Evolutionary conservation across 139 green algal genomes (phyloP), one percentile per base, ranked within the genome.

Genomic region (Pseudopediastrum boryanum): DNA sequence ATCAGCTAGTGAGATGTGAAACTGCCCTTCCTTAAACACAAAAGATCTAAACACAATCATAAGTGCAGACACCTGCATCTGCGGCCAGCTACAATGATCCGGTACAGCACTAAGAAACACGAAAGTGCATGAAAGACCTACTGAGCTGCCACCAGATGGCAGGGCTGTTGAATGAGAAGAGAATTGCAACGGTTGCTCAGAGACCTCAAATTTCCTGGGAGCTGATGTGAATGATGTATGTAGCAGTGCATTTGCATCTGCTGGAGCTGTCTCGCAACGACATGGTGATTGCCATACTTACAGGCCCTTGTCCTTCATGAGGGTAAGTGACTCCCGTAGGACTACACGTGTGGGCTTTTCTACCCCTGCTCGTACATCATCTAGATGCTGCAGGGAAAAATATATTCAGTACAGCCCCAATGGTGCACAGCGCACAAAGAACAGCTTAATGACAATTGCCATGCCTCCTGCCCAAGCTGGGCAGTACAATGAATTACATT

Each of bases 221-320:
- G 16, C 48, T 19, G 16, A 58, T 19, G 16, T 19, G 16, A 19
- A 16, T 58, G 48, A 58, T 16, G 16, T 58, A 19, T 27, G 16
- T 75, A 58, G 72, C 88, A 88, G 25, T 91, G 78, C 35, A 29
- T 59, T 35, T 85, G 42, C 16, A 85, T 81, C 65, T 89, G 83
- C 46, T 81, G 56, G 27, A 86, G 46, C 68, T 54, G 43, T 19
- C 36, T 58, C 48, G 16, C 48, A 27, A 19, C 48, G 19, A 27
- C 48, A n/a, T n/a, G n/a, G n/a, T n/a, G n/a, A n/a, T n/a, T 19
- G 48, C 16, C 5, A 6, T 46, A 83, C 82, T 83, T 52, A 87
- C 80, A 88, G 39, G 46, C 75, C 85, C 68, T 92, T 92, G 66
- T 67, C 48, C 35, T 83, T 82, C 80, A 92, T 88, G 59, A 87